Evolutionary conservation across 192 early-diverging fungal genomes (phyloP).

Genomic region (Martensiomyces pterosporus): DNA sequence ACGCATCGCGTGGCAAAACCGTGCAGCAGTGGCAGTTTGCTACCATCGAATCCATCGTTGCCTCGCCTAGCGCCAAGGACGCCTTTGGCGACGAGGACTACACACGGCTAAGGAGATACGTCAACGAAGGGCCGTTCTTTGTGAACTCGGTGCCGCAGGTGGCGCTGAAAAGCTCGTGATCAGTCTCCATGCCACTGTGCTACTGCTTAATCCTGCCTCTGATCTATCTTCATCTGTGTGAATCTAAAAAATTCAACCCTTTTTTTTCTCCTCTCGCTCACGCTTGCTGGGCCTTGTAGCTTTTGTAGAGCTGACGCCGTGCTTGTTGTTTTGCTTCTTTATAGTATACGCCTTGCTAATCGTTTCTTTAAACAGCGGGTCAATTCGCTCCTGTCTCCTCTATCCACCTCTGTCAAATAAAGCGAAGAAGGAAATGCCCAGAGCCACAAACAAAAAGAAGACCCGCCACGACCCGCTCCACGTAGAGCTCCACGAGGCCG

Average conservation of each 20-base stretch:
- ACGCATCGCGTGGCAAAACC: constrained; percentile 29
- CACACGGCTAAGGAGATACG: constrained; percentile 22
- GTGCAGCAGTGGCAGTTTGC: constrained; percentile 49
- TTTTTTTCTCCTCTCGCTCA: too few species aligned
- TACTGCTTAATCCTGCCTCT: too few species aligned
- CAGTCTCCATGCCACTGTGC: too few species aligned
- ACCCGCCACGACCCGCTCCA: constrained; percentile 82
- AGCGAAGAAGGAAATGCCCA: constrained; percentile 33
- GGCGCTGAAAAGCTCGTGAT: constrained; percentile 17
- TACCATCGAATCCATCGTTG: constrained; percentile 26
- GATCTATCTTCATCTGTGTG: too few species aligned
- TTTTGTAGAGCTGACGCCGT: too few species aligned
- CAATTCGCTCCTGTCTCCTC: too few species aligned
- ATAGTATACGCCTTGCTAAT: too few species aligned
- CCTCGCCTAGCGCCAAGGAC: constrained; percentile 17
- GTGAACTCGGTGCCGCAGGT: constrained; percentile 25
- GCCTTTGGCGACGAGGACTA: constrained; percentile 30
- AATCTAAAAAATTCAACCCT: too few species aligned
- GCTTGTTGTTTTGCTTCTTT: background rate
- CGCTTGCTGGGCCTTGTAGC: too few species aligned
- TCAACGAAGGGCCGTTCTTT: constrained; percentile 43
- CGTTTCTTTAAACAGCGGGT: background rate
- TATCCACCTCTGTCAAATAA: too few species aligned
- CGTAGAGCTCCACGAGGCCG: constrained; percentile 66
- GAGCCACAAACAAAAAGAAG: constrained; percentile 30